Evolutionary conservation across 2,329 filamentous ascomycete genomes (phyloP).

Genomic region (Arthrobotrys iridis): DNA sequence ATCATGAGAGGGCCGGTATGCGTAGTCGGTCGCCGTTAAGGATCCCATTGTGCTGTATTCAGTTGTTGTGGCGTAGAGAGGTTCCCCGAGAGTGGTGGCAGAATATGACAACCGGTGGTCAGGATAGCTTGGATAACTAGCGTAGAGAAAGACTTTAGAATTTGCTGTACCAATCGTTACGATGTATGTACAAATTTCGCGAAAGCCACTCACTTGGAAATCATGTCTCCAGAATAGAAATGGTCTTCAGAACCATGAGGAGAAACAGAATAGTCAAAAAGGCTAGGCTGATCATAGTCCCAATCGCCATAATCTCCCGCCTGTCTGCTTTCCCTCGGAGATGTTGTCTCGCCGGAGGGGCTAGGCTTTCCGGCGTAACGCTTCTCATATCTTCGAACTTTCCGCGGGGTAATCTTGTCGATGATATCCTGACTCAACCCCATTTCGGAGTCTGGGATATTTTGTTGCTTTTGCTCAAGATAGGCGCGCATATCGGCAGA

Average conservation of each 20-base stretch:
- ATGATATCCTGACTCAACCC: slow-evolving; percentile 51
- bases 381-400: slow-evolving; percentile 53
- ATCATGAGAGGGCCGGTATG: slow-evolving; percentile 44
- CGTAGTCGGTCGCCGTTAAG: slow-evolving; percentile 50
- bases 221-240: slow-evolving; percentile 42
- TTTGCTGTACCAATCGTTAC: slow-evolving; percentile 9
- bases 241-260: slow-evolving; percentile 52
- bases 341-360: slow-evolving; percentile 31
- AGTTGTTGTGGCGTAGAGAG: slow-evolving; percentile 36
- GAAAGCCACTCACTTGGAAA: slow-evolving; percentile 44
- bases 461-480: slow-evolving; percentile 48
- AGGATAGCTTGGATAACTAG: slow-evolving; percentile 46
- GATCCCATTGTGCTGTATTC: slow-evolving; percentile 53
- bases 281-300: slow-evolving; percentile 36
- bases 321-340: slow-evolving; percentile 45
- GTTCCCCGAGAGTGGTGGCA: slow-evolving; percentile 48
- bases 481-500: slow-evolving; percentile 53
- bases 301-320: slow-evolving; percentile 43
- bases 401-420: slow-evolving; percentile 52
- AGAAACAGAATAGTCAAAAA: slow-evolving; percentile 49
- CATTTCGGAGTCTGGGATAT: slow-evolving; percentile 49
- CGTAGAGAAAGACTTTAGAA: slow-evolving; percentile 27
- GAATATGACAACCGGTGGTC: slow-evolving; percentile 46
- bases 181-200: slow-evolving; percentile 10
- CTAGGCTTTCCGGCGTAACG: slow-evolving; percentile 51